A percentile compares a stretch with the other conserved stretches of the same genome.
Conservation (phyloP, 306 rosid genomes). For the Senna siamea region DNA sequence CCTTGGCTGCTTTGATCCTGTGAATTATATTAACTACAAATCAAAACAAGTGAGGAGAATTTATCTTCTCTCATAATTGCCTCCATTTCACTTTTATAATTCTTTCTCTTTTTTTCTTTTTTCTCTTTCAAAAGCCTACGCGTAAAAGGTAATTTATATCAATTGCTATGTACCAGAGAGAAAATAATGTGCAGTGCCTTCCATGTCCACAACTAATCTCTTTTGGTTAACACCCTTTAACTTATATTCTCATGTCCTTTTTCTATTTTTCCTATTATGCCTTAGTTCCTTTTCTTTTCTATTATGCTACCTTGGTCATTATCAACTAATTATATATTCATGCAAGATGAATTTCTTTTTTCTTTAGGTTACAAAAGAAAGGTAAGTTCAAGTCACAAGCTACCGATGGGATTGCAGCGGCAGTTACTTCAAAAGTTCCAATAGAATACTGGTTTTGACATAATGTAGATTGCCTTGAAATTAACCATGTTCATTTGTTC, state of each 20-base stretch:
- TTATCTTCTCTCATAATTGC: neutral
- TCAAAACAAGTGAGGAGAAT: neutral
- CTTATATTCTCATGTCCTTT: neutral
- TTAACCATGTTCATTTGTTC: neutral
- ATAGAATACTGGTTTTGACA: neutral
- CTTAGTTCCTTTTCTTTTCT: neutral
- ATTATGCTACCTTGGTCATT: neutral
- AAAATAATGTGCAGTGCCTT: neutral
- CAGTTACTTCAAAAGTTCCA: neutral
- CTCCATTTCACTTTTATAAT: neutral
- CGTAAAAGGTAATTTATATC: neutral
- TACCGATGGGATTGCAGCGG: neutral
- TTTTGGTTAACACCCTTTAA: neutral
- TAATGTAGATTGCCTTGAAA: neutral
- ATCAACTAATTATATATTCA: neutral
- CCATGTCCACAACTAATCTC: neutral
- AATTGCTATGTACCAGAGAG: neutral
- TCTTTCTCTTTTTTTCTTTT: neutral
- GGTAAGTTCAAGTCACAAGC: neutral
- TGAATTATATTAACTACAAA: constrained; percentile 22
- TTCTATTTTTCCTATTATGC: neutral
- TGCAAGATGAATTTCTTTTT: neutral
- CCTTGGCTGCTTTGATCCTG: constrained; percentile 42
- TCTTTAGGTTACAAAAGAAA: neutral
- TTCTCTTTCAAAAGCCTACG: neutral